Conservation (phyloP, 2,329 filamentous ascomycete genomes). For the Colletotrichum cereale region DNA sequence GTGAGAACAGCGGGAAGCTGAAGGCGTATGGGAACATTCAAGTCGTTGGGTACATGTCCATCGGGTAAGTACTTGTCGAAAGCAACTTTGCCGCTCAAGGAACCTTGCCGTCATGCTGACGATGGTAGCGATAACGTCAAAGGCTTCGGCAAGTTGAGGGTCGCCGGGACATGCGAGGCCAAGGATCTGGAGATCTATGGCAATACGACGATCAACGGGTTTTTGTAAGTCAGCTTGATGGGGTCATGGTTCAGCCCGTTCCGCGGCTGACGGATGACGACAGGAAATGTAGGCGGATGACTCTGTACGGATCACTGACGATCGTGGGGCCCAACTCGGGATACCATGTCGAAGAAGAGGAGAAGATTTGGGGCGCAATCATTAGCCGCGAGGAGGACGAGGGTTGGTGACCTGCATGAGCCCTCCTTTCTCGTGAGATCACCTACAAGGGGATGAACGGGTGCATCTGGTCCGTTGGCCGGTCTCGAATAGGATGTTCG, state of each 20-base stretch:
- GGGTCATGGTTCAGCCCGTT: neutral
- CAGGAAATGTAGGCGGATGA: slow-evolving; percentile 57
- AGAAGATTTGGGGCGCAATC: slow-evolving; percentile 58
- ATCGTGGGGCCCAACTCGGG: slow-evolving; percentile 59
- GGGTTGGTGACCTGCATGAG: slow-evolving; percentile 51
- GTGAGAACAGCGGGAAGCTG: slow-evolving; percentile 53
- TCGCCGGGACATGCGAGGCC: slow-evolving; percentile 58
- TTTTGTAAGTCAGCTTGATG: slow-evolving; percentile 51
- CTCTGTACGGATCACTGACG: slow-evolving; percentile 60
- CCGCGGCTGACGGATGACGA: slow-evolving; percentile 20
- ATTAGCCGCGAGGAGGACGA: slow-evolving; percentile 56
- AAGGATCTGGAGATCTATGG: slow-evolving; percentile 62
- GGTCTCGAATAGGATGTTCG: neutral
- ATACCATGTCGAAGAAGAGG: slow-evolving; percentile 57
- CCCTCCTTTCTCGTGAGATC: neutral
- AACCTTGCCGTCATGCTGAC: neutral
- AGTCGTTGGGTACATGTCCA: slow-evolving; percentile 54
- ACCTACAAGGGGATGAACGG: no score
- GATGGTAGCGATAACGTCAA: slow-evolving; percentile 57
- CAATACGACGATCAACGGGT: slow-evolving; percentile 59
- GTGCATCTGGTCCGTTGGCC: no score
- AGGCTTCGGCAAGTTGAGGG: slow-evolving; percentile 60
- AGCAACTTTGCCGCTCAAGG: neutral
- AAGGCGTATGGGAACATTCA: slow-evolving; percentile 62
- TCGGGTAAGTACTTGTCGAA: slow-evolving; percentile 48